Evolutionary conservation across 768 basidiomycete species (phyloP), one percentile per base, ranked within the genome.

Genomic region (Auriscalpium vulgare): DNA sequence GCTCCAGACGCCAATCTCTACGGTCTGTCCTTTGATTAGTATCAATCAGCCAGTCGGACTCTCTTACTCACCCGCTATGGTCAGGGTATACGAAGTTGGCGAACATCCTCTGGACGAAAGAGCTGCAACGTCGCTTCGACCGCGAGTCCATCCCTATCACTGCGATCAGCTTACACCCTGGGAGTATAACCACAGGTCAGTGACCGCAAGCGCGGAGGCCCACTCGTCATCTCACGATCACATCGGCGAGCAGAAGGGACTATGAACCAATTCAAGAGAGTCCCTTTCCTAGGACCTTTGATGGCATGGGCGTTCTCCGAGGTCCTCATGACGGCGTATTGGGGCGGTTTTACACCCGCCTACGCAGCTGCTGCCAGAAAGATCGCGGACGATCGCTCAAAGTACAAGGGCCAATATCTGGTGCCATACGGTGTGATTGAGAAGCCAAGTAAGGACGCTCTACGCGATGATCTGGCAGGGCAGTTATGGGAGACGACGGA

Each of bases 41-140:
- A 34, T 35, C 50, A 16, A 35, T 37, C 34, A 16, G 13, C n/a
- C 6, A 6, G n/a, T 19, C 17, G 34, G 11, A 44, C 36, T 14
- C 29, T 29, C n/a, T 17, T n/a, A 36, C 35, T 43, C 38, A 47
- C 51, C 40, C 5, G 29, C 36, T 19, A n/a, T 17, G 49, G 23
- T 29, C 56, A 84, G 84, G 64, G 0, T 65, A 74, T 37, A 70
- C 78, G 48, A 85, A 85, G 63, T 66, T 83, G n/a, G 74, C 77
- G 16, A 73, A 72, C 50, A 66, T 78, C 35, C 70, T 84, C 16
- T 82, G 74, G 57, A 75, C 74, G 1, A 75, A 71, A 34, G 72
- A 78, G 58, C 67, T 85, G 16, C 81, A 85, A 55, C 70, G 69
- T 37, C 75, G 65, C 19, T 66, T 85, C 34, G 71, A 76, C 46